Base-by-base conservation (phyloP, 1,284 basidiomycete species). In the Macrocystidia cucumis region DNA sequence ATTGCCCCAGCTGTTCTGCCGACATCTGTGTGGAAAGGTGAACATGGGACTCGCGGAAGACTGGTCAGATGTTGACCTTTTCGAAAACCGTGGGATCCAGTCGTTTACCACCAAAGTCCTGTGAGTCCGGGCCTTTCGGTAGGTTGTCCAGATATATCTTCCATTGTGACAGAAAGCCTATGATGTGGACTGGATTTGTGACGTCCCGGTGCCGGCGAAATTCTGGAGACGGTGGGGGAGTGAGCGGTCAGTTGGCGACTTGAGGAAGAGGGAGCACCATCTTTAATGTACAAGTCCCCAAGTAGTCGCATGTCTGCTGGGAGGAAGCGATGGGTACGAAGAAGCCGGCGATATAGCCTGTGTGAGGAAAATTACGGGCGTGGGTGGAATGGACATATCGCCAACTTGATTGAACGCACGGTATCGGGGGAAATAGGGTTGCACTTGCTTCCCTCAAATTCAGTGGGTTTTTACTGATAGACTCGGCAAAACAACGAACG, bases 81-180 rank as follows among this genome's bases (percentile, higher is more conserved):
- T 93, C 89, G 44, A 91, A 76, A 13, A 79, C 56, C 2, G 78
- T 82, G 11, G 75, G 59, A 54, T 92, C 85, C 36, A 96, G 59
- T 44, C 65, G 82, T 51, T 76, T 79, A 14, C 88, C 89, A 31
- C 53, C 59, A 54, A 83, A 89, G 29, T 48, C 49, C 42, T 62
- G 52, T 2, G 56, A 57, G 26, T 65, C 62, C 2, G 59, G 52
- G 20, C 63, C 65, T 27, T 46, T 44, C 9, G 79, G 72, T 12
- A 92, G 53, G 44, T 76, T 62, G 49, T 93, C 88, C 36, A 96
- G 68, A 56, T 96, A 97, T 40, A 74, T 54, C 57, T 93, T 95
- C 92, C 92, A 96, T 50, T 95, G 87, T 3, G 82, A 83, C 11
- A 96, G 65, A 54, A 97, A 97, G 1, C 89, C 91, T 54, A 96